A percentile compares a stretch with the other conserved stretches of the same genome.
These are phyloP conservation scores for Talaromyces atroroseus DNA, from an alignment of 2,329 filamentous ascomycete genomes.

Conservation along the genomic window DNA sequence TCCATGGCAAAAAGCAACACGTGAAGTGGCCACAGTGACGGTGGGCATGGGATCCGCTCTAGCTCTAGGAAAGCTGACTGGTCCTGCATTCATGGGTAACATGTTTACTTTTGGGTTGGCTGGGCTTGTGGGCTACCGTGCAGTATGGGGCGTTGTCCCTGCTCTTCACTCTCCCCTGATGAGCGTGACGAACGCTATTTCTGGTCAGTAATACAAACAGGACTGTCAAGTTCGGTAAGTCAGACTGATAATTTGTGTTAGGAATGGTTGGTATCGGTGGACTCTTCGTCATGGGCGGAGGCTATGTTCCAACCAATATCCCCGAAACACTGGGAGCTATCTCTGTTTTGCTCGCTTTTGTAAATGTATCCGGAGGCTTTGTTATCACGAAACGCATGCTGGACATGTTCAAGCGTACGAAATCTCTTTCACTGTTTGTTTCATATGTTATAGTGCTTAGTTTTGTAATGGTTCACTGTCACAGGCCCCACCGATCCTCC, in stretches of 20 bases:
- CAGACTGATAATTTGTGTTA: constrained; percentile 19
- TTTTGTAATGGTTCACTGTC: neutral
- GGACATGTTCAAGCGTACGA: constrained; percentile 75
- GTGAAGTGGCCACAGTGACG: constrained; percentile 69
- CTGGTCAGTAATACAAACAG: constrained; percentile 43
- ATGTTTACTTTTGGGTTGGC: constrained; percentile 79
- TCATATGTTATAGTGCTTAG: neutral
- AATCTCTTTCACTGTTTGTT: neutral
- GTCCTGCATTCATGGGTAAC: constrained; percentile 82
- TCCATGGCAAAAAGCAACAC: constrained; percentile 72
- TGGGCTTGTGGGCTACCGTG: constrained; percentile 79
- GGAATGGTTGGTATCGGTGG: constrained; percentile 84
- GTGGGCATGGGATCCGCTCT: constrained; percentile 71
- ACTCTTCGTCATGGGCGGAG: constrained; percentile 82
- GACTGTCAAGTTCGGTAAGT: constrained; percentile 15
- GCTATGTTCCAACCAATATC: constrained; percentile 68
- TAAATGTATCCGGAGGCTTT: constrained; percentile 84
- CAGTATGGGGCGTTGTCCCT: constrained; percentile 79
- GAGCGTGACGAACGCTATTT: constrained; percentile 91
- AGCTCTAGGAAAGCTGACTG: constrained; percentile 72
- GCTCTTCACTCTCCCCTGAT: constrained; percentile 84
- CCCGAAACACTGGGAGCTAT: constrained; percentile 72
- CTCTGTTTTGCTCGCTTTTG: constrained; percentile 78
- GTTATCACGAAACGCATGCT: constrained; percentile 91
- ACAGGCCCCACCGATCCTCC: constrained; percentile 72